phyloP scores from a whole-genome alignment of 23 red algal species.

The Chondrus crispus region DNA sequence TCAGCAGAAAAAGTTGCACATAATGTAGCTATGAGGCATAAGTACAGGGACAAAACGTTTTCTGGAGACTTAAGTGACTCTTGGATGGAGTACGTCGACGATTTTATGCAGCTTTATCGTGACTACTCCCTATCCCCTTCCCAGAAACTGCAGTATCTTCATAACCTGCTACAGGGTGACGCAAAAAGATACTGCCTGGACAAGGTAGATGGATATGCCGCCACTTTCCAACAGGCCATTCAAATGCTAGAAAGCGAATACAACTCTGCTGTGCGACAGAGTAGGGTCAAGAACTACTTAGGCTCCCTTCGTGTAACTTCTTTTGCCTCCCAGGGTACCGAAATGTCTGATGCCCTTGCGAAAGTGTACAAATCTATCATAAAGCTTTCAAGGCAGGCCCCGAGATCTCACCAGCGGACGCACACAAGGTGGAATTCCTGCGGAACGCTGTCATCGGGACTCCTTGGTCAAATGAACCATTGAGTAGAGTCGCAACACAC shows the following conservation, averaged over 20 bases:
- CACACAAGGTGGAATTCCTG: background rate
- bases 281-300: background rate
- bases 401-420: background rate
- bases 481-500: background rate
- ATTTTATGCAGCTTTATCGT: background rate
- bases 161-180: background rate
- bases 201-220: background rate
- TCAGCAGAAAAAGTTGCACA: background rate
- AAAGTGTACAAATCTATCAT: background rate
- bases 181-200: background rate
- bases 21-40: background rate
- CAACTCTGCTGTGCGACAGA: background rate
- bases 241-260: background rate
- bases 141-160: background rate
- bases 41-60: background rate
- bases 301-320: background rate
- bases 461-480: background rate
- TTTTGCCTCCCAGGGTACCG: background rate
- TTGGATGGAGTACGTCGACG: background rate
- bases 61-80: background rate
- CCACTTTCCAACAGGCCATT: background rate
- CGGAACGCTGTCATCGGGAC: background rate
- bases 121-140: background rate
- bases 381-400: background rate
- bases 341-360: background rate